Evolutionary conservation across 176 grass and related monocot species (phyloP), one percentile per base, ranked within the genome.

Genomic region (Phoenix roebelenii): DNA sequence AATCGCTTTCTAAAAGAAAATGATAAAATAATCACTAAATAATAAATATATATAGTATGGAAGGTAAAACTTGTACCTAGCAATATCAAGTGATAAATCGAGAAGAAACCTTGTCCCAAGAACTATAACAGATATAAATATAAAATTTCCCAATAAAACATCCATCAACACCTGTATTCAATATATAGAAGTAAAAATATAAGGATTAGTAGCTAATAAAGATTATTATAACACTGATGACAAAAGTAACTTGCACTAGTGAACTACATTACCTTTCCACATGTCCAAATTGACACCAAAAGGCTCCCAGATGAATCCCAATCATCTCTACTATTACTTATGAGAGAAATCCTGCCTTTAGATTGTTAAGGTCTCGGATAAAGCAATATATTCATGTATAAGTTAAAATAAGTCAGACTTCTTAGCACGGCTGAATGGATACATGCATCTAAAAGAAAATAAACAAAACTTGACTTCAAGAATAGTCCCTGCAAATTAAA

Each of bases 371-470:
- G 63, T 51, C 18, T 0, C 65, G 3, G 55, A 28, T 23, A 51
- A 76, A 72, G 30, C 64, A 58, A 28, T 48, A 73, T 62, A 60
- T 18, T 64, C 53, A 56, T 49, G 25, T 68, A 15, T 18, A 54
- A 52, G 62, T 19, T 72, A 76, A 18, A 26, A 68, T 44, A 44
- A 44, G 35, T 44, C 35, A 14, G 35, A 44, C 35, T 44, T 44
- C 35, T 44, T 44, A 44, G 35, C 35, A 12, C 12, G 35, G 35
- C 35, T 44, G 35, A 25, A 56, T 18, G 80, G 86, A 90, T 96
- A 96, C 91, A 87, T 61, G 80, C 61, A 15, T 96, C 91, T 52
- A 96, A 69, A 75, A 79, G 39, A 69, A 96, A 76, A 79, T 90
- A 69, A 68, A 79, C 55, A 61, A 96, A 74, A 76, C 79, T 66